Base-by-base conservation (phyloP, 208 protist genomes). In the Crithidia bombi region DNA sequence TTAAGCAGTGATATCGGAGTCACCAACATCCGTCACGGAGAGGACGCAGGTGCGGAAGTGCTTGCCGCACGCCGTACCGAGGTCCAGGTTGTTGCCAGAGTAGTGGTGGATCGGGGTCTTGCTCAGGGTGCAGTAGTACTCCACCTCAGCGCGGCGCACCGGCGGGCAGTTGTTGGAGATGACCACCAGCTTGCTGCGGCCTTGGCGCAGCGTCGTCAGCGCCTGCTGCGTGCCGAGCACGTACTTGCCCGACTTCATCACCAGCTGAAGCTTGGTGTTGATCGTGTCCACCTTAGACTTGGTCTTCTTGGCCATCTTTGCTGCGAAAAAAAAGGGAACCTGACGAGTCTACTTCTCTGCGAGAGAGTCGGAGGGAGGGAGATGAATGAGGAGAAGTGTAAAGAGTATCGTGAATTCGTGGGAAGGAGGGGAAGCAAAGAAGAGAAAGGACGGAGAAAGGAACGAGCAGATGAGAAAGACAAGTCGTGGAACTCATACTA, bases 41-140 rank as follows among this genome's bases (percentile, higher is more conserved):
- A 99, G 75, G 35, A 97, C 91, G 67, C 93, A 97, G 49, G 98
- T 94, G 84, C 97, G 94, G 97, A 98, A 99, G 85, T 98, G 98
- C 83, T 98, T 98, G 79, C 99, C 99, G 87, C 98, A 99, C 38
- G 98, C 97, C 21, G 98, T 99, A 39, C 99, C 99, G 30, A 99
- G 93, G 78, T 99, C 98, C 61, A 99, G 93, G 93, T 97, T 98
- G 91, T 98, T 99, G 54, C 99, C 99, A 47, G 88, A 81, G 95
- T 99, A 99, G 92, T 99, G 98, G 87, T 99, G 97, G 64, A 99
- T 98, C 47, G 82, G 82, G 54, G 98, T 99, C 89, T 99, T 99
- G 86, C 92, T 92, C 67, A 99, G 97, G 83, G 99, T 99, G 82
- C 98, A 98, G 91, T 99, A 99, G 93, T 99, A 99, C 93, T 99